Percentiles rank a stretch among this genome's conserved stretches.
Evolutionary conservation across 805 yeast genomes (phyloP).

Genomic region (Cyberlindnera mycetangii): DNA sequence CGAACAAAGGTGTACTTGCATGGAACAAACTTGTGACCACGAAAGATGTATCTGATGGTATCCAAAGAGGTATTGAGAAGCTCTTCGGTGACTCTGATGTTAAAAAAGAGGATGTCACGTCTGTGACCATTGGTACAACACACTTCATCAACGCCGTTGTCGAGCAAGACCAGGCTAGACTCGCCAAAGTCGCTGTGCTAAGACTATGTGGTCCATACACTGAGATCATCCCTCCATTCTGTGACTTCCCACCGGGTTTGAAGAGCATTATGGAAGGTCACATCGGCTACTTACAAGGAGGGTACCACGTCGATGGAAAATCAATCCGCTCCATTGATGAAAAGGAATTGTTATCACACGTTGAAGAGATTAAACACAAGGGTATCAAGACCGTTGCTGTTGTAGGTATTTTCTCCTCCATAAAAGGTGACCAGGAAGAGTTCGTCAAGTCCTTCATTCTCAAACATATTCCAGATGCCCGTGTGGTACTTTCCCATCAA

Average conservation of each 20-base stretch:
- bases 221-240: constrained; percentile 36
- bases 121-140: constrained; percentile 48
- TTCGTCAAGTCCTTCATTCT: constrained; percentile 32
- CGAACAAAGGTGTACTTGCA: constrained; percentile 36
- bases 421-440: constrained; percentile 37
- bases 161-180: constrained; percentile 40
- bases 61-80: constrained; percentile 33
- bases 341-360: constrained; percentile 27
- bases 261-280: constrained; percentile 35
- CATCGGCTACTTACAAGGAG: constrained; percentile 36
- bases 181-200: constrained; percentile 42
- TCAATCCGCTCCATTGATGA: constrained; percentile 35
- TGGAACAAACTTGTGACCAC: constrained; percentile 45
- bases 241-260: constrained; percentile 42
- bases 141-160: constrained; percentile 49
- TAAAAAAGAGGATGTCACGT: constrained; percentile 30
- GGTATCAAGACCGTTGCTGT: constrained; percentile 38
- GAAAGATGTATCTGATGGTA: constrained; percentile 42
- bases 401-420: constrained; percentile 38
- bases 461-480: constrained; percentile 33
- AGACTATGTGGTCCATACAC: constrained; percentile 43
- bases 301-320: constrained; percentile 40
- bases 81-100: constrained; percentile 31
- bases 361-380: constrained; percentile 29
- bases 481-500: constrained; percentile 37